Percentiles rank a stretch among this genome's conserved stretches.
Evolutionary conservation across 2,329 filamentous ascomycete species (phyloP).

Genomic region (Aspergillus latus): DNA sequence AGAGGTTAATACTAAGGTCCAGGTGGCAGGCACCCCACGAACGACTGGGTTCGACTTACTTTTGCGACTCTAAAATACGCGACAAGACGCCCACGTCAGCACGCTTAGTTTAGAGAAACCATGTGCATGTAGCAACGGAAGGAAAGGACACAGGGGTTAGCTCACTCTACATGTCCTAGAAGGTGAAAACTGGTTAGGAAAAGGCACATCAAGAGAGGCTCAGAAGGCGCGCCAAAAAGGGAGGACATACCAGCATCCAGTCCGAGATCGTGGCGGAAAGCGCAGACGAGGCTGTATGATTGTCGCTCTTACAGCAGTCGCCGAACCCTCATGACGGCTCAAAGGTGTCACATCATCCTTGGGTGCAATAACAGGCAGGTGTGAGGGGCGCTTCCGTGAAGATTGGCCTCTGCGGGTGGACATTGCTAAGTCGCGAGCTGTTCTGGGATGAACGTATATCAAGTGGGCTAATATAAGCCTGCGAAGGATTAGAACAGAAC

Average conservation of each 20-base stretch:
- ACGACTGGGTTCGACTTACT: constrained; percentile 29
- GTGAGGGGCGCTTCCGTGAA: constrained; percentile 39
- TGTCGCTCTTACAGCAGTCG: constrained; percentile 32
- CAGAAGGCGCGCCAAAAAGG: not conserved
- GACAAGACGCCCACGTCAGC: constrained; percentile 12
- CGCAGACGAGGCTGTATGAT: constrained; percentile 45
- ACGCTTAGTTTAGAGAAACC: constrained; percentile 1
- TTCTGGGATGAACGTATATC: constrained; percentile 27
- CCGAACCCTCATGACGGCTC: constrained; percentile 11
- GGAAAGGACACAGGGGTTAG: constrained; percentile 10
- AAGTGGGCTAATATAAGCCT: not conserved
- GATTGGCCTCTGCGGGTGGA: constrained; percentile 38
- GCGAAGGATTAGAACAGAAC: not conserved
- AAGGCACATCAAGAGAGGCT: not conserved
- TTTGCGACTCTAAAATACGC: constrained; percentile 39
- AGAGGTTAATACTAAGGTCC: not conserved
- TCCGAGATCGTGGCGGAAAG: constrained; percentile 54
- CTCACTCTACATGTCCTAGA: constrained; percentile 46
- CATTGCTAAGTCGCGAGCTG: constrained; percentile 36
- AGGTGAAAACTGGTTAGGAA: constrained; percentile 15
- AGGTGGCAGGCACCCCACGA: not conserved
- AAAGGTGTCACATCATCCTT: constrained; percentile 38
- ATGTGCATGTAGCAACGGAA: not conserved
- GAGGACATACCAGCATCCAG: constrained; percentile 52
- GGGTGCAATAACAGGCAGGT: constrained; percentile 47